Conservation (phyloP, 116 monocot genomes). For the Trichopus zeylanicus region DNA sequence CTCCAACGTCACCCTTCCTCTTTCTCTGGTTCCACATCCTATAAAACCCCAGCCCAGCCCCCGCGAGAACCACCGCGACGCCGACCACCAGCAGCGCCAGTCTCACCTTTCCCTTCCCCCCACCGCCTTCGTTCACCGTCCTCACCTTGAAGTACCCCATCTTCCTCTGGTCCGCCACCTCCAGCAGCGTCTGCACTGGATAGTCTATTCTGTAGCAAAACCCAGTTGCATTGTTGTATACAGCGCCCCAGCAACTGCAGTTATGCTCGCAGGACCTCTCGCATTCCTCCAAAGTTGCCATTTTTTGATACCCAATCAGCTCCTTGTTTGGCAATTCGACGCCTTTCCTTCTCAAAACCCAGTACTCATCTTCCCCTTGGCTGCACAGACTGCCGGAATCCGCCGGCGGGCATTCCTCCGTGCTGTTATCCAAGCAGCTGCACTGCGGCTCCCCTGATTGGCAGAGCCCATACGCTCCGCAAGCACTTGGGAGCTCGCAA, state of each 20-base stretch:
- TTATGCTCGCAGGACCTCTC: slow-evolving; percentile 51
- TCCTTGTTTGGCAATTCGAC: slow-evolving; percentile 85
- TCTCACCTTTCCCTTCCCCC: background rate
- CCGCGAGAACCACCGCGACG: slow-evolving; percentile 6
- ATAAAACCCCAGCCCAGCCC: slow-evolving; percentile 17
- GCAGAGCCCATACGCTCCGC: slow-evolving; percentile 80
- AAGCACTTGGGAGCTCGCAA: slow-evolving; percentile 58
- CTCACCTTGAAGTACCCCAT: slow-evolving; percentile 77
- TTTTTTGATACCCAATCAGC: slow-evolving; percentile 23
- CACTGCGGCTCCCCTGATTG: slow-evolving; percentile 18
- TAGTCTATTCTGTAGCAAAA: slow-evolving; percentile 62
- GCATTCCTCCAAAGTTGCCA: slow-evolving; percentile 46
- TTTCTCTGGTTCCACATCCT: slow-evolving; percentile 21
- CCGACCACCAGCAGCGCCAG: slow-evolving; percentile 21
- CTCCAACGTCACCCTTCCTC: background rate
- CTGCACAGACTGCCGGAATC: slow-evolving; percentile 40
- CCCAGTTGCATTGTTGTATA: slow-evolving; percentile 56
- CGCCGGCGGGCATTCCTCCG: slow-evolving; percentile 15
- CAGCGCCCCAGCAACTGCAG: slow-evolving; percentile 85
- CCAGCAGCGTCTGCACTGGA: slow-evolving; percentile 55
- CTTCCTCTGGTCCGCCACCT: slow-evolving; percentile 29
- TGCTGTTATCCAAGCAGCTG: slow-evolving; percentile 33
- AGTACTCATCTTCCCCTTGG: slow-evolving; percentile 15
- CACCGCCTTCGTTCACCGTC: background rate
- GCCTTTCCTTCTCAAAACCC: slow-evolving; percentile 42